Conservation (phyloP, 2,329 filamentous ascomycete species). For the Diaporthe sp. region DNA sequence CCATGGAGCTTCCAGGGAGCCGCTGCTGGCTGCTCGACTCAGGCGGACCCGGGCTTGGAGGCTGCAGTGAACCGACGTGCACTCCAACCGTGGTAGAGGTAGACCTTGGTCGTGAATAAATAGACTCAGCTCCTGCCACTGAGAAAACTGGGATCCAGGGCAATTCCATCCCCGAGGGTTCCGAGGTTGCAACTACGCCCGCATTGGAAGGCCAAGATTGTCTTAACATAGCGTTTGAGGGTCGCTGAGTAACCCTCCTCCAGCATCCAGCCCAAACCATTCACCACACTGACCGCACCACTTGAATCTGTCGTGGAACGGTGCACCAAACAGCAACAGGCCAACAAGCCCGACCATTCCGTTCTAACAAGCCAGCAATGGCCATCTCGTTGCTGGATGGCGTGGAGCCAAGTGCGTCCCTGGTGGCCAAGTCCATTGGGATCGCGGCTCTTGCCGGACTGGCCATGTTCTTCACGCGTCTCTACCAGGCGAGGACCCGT, state of each 20-base stretch:
- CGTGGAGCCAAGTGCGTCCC: conserved; percentile 1
- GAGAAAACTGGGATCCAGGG: background rate
- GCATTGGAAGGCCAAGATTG: background rate
- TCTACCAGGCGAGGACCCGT: conserved; percentile 45
- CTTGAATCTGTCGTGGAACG: background rate
- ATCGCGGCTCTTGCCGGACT: conserved; percentile 20
- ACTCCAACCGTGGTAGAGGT: background rate
- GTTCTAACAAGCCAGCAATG: background rate
- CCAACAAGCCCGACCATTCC: background rate
- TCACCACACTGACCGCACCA: background rate
- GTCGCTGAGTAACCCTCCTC: background rate
- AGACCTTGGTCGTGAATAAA: background rate
- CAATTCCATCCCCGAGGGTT: background rate
- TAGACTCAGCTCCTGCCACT: background rate
- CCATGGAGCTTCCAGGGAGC: no score
- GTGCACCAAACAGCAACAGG: background rate
- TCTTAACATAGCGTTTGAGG: background rate
- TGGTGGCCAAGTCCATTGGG: conserved; percentile 2
- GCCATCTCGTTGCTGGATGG: background rate
- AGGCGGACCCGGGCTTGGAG: background rate
- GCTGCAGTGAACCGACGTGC: background rate
- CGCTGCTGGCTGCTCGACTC: no score
- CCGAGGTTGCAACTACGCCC: background rate
- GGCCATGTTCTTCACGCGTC: conserved; percentile 44
- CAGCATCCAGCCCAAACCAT: background rate